Evolutionary conservation across 1,284 basidiomycete genomes (phyloP).

Genomic region (Quambalaria eucalypti): DNA sequence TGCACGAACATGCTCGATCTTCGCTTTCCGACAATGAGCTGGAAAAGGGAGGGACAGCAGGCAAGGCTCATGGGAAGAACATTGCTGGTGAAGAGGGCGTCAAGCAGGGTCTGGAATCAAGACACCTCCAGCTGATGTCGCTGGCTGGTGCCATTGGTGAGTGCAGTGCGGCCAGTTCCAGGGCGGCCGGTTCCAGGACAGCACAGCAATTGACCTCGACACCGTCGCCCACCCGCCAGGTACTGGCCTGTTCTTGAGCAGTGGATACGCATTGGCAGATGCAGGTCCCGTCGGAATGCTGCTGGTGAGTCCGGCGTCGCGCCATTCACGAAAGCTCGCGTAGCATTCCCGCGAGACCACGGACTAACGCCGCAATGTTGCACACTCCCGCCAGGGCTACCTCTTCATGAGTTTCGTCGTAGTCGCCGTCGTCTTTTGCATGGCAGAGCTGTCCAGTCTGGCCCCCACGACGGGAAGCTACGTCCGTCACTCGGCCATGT

Average conservation of each 20-base stretch:
- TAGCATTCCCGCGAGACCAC: too few relatives aligned
- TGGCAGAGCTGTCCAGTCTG: not conserved
- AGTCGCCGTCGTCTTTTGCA: slow-evolving; percentile 1
- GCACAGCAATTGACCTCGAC: too few relatives aligned
- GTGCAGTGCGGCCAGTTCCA: not conserved
- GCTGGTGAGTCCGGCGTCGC: too few relatives aligned
- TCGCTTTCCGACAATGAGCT: too few relatives aligned
- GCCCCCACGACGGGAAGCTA: not conserved
- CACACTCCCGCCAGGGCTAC: too few relatives aligned
- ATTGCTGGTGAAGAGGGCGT: not conserved
- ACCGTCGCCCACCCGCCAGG: not conserved
- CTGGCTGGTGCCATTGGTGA: not conserved
- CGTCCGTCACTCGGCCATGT: slow-evolving; percentile 3
- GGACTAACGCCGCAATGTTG: too few relatives aligned
- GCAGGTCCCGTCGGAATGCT: not conserved
- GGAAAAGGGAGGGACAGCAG: too few relatives aligned
- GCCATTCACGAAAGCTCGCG: too few relatives aligned
- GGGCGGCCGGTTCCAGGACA: too few relatives aligned
- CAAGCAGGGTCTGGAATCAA: not conserved
- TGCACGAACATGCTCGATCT: too few relatives aligned
- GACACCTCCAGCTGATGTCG: not conserved
- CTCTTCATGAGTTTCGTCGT: not conserved
- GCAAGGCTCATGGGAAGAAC: too few relatives aligned
- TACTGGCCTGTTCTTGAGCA: not conserved
- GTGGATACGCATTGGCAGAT: not conserved